Conservation (phyloP, 805 yeast genomes). For the Pichia kluyveri region DNA sequence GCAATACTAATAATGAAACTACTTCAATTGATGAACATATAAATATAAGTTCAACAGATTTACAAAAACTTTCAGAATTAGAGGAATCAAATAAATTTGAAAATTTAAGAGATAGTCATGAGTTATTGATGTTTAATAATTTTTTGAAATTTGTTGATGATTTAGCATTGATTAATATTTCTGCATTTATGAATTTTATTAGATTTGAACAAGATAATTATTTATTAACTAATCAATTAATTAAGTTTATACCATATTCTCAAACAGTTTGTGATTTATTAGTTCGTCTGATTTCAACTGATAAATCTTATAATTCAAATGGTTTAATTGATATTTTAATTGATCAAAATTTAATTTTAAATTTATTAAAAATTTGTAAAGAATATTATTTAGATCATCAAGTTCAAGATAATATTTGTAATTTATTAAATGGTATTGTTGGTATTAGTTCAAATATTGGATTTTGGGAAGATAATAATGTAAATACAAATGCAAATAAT, state of each 20-base stretch:
- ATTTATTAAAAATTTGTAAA: constrained; percentile 58
- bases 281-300: constrained; percentile 80
- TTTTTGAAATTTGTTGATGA: constrained; percentile 85
- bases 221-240: constrained; percentile 61
- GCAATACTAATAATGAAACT: constrained; percentile 10
- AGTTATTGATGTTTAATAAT: constrained; percentile 22
- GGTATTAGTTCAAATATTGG: constrained; percentile 34
- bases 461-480: constrained; percentile 21
- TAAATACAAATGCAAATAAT: not conserved
- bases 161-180: constrained; percentile 71
- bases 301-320: constrained; percentile 79
- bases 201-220: constrained; percentile 29
- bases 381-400: constrained; percentile 23
- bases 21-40: constrained; percentile 21
- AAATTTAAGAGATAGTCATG: constrained; percentile 23
- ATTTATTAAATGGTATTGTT: constrained; percentile 84
- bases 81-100: constrained; percentile 13
- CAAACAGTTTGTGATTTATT: constrained; percentile 88
- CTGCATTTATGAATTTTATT: constrained; percentile 64
- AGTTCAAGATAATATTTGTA: constrained; percentile 39
- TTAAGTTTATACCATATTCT: constrained; percentile 67
- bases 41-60: constrained; percentile 10
- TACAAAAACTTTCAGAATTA: constrained; percentile 10
- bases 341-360: constrained; percentile 61
- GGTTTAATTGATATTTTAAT: constrained; percentile 73